Base-by-base conservation (phyloP, 2,329 filamentous ascomycete species). In the Diaporthe nobilis region DNA sequence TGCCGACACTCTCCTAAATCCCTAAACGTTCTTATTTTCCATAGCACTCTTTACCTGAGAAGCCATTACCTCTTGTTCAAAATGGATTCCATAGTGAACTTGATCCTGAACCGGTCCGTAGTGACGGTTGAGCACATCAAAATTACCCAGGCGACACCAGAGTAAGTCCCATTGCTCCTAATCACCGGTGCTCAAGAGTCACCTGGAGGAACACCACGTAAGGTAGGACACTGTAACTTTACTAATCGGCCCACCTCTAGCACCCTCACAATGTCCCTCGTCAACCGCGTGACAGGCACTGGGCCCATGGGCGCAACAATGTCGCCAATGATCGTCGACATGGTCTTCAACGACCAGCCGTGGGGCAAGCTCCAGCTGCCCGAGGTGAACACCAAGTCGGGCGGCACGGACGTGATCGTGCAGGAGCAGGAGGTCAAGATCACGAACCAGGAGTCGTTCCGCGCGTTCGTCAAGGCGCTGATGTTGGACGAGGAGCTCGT, bases 311-410 rank as follows among this genome's bases (percentile, higher is more conserved):
- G 79, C 55, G 82, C 81, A 49, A 81, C 80, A 17, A 80, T 84
- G 72, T 76, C 80, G 28, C 75, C 81, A 44, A 81, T 81, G 79
- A 77, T 79, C 25, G 77, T 82, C 57, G 80, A 81, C 31, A 71
- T 85, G 67, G 79, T 79, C 28, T 85, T 81, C 71, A 80, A 81
- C 57, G 80, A 79, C 25, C 77, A 51, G 28, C 71, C 70, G n/a
- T 82, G 84, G 71, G 83, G 82, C 20, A 81, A 80, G 58, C 73
- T 84, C 44, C 77, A 74, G 57, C 75, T 84, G 5, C 81, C 83
- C n/a, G 78, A 81, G 63, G 77, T 80, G 22, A 78, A 78, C 44
- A 81, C 82, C 28, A 79, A 79, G 55, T 78, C 82, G 25, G 79
- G 80, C 74, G 81, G 82, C 12, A 78, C 79, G 47, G 75, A 79